Evolutionary conservation across 2,329 filamentous ascomycete genomes (phyloP).

Genomic region (Trichoderma sp.): DNA sequence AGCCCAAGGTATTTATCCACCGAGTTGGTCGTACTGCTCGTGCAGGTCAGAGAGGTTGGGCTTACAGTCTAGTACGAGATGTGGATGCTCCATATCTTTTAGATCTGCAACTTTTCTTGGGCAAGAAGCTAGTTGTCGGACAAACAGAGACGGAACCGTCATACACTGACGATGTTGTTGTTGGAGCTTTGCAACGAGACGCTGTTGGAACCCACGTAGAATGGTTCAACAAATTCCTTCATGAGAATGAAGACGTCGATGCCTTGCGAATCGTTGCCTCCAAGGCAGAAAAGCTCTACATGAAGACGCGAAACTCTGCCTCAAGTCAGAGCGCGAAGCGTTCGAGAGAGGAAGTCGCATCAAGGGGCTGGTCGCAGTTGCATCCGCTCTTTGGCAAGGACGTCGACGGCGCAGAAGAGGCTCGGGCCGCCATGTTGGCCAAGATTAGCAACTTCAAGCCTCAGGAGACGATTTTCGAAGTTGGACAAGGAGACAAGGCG

Average conservation of each 20-base stretch:
- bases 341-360: constrained; percentile 72
- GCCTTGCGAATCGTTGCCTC: constrained; percentile 70
- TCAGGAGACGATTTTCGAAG: constrained; percentile 94
- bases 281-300: constrained; percentile 92
- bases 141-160: constrained; percentile 63
- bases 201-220: constrained; percentile 75
- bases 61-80: constrained; percentile 87
- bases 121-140: constrained; percentile 78
- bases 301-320: constrained; percentile 85
- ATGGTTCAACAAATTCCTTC: constrained; percentile 77
- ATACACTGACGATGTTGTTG: constrained; percentile 79
- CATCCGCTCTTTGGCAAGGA: constrained; percentile 80
- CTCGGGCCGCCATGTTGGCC: constrained; percentile 83
- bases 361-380: constrained; percentile 70
- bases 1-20: constrained; percentile 96
- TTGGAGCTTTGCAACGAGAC: constrained; percentile 74
- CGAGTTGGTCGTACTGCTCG: constrained; percentile 93
- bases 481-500: constrained; percentile 71
- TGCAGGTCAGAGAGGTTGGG: constrained; percentile 91
- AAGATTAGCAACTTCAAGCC: constrained; percentile 87
- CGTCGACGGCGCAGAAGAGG: constrained; percentile 64
- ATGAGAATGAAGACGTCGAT: constrained; percentile 72
- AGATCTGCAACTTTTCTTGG: constrained; percentile 91
- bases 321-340: constrained; percentile 89
- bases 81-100: constrained; percentile 89